Base-by-base conservation (phyloP, 192 early-diverging fungal genomes). In the Haplosporangium gracile region DNA sequence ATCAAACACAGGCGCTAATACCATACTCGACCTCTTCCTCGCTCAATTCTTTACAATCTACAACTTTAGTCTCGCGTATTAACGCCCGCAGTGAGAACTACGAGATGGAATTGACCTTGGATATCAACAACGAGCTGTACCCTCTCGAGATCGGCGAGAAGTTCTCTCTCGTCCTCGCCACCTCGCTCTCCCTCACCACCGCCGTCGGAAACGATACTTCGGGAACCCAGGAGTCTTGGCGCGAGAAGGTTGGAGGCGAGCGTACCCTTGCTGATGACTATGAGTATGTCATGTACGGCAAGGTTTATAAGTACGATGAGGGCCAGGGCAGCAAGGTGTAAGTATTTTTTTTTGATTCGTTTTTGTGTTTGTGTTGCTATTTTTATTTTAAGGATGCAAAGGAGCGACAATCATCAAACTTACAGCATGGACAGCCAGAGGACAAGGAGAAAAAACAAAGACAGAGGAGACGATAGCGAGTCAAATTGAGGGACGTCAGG, bases 211-310 rank as follows among this genome's bases (percentile, higher is more conserved):
- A 82, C 51, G 77, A 81, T 60, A 91, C 90, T 18, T 89, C 92
- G 72, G 79, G 88, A 79, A 93, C 91, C 51, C 88, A 89, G 76
- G 94, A 95, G 76, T 88, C 90, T 40, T 97, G 96, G 96, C 88
- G 93, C 57, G 92, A 93, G 78, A 92, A 92, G 80, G 86, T 90
- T 63, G 89, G 89, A 26, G 93, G 92, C 20, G 94, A 95, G 76
- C 80, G 91, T 75, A 93, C 94, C 73, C 86, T 99, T 80, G 97
- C 96, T 7, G 98, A 99, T 71, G 96, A 98, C 47, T 99, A 96
- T 88, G 98, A 99, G 51, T 99, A 99, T 88, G 98, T 99, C 32
- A 99, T 98, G 97, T 97, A 95, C 88, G 98, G 98, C 68, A 97
- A 97, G 85, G 96, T 98, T 29, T 99, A 97, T 91, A 94, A 97